Evolutionary conservation across 495 filamentous ascomycete genomes (phyloP).

Genomic region (Neurospora sp.): DNA sequence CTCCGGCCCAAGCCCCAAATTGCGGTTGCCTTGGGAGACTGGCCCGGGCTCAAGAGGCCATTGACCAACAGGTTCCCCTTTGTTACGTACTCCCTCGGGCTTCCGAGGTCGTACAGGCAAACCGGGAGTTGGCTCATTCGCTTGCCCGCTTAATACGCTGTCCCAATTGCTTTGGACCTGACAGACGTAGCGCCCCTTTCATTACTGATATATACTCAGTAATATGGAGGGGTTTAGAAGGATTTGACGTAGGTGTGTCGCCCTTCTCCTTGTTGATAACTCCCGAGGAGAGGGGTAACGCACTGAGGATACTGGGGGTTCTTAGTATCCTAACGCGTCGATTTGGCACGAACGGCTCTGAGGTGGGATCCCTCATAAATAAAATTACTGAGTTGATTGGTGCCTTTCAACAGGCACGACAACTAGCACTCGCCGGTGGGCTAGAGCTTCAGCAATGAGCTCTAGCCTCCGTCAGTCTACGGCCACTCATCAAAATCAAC

Average conservation of each 20-base stretch:
- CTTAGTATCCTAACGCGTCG: not conserved
- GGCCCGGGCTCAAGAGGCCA: not conserved
- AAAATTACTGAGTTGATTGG: not conserved
- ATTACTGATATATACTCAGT: too few species aligned
- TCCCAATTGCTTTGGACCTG: too few species aligned
- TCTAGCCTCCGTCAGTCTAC: not conserved
- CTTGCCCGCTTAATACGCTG: too few species aligned
- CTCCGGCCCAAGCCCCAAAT: not conserved
- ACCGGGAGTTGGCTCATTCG: too few species aligned
- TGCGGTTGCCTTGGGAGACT: not conserved
- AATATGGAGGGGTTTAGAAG: too few species aligned
- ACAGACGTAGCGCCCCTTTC: too few species aligned
- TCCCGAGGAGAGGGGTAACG: not conserved
- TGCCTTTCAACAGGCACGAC: not conserved
- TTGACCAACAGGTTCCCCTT: not conserved
- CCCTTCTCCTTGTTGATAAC: not conserved
- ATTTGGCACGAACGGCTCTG: not conserved
- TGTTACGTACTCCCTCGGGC: too few species aligned
- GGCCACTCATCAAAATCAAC: not conserved
- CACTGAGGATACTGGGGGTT: not conserved
- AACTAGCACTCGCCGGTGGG: not conserved
- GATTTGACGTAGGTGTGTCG: too few species aligned
- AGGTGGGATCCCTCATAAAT: not conserved
- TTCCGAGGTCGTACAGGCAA: too few species aligned
- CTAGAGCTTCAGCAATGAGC: not conserved